Evolutionary conservation across 139 green algal species (phyloP).

Genomic region (Tetraselmis chui): DNA sequence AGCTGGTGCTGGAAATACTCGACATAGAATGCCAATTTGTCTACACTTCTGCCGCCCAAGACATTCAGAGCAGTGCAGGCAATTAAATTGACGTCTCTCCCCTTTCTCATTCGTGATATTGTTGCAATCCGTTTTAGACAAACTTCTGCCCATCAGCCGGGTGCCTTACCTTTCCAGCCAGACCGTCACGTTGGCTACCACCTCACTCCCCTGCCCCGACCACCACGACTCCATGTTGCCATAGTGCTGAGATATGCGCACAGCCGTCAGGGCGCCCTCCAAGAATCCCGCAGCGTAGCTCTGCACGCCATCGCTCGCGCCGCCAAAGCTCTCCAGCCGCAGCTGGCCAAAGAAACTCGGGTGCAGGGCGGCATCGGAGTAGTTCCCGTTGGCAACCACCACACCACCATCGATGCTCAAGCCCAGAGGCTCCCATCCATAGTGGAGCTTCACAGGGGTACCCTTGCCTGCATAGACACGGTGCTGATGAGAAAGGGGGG

Average conservation of each 20-base stretch:
- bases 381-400: not conserved
- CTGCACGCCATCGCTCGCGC: not conserved
- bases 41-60: too few species aligned
- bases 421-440: not conserved
- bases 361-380: not conserved
- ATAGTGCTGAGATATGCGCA: not conserved
- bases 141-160: too few species aligned
- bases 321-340: not conserved
- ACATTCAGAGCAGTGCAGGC: too few species aligned
- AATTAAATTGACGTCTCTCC: too few species aligned
- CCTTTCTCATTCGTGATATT: too few species aligned
- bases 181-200: not conserved
- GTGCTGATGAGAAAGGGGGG: too few species aligned
- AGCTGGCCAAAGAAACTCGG: not conserved
- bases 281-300: not conserved
- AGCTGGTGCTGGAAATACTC: too few species aligned
- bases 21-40: too few species aligned
- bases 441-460: not conserved
- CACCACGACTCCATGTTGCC: not conserved
- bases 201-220: not conserved
- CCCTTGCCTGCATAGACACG: not conserved
- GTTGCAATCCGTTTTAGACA: too few species aligned
- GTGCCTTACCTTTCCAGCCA: not conserved
- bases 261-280: not conserved
- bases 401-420: not conserved